These are phyloP conservation scores for Aspergillus tubingensis DNA, from an alignment of 2,329 filamentous ascomycete species.

Conservation along the genomic window DNA sequence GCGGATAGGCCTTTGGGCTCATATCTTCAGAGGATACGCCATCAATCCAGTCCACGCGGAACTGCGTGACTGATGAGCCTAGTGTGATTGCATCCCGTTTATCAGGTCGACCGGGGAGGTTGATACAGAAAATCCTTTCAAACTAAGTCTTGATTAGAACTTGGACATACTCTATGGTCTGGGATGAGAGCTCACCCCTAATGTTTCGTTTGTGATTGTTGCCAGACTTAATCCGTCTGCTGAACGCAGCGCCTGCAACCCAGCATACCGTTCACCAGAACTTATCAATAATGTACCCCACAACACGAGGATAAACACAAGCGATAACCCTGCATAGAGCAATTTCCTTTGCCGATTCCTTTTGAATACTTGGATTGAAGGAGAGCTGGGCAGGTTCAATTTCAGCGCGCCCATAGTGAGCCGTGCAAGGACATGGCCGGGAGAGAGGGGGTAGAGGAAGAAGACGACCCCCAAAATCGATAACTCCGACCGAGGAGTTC, in stretches of 20 bases:
- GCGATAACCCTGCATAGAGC: not conserved
- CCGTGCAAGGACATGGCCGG: not conserved
- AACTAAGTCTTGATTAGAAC: not conserved
- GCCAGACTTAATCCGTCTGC: not conserved
- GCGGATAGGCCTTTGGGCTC: constrained; percentile 4
- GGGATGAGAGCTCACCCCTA: not conserved
- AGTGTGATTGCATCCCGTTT: constrained; percentile 8
- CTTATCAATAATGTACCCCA: not conserved
- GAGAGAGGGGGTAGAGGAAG: not conserved
- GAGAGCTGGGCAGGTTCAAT: not conserved
- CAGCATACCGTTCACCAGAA: not conserved
- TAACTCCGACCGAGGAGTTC: not conserved
- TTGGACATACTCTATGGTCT: not conserved
- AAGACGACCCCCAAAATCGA: not conserved
- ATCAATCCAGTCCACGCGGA: constrained; percentile 7
- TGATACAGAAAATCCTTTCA: constrained; percentile 4
- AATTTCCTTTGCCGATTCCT: not conserved
- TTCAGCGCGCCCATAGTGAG: not conserved
- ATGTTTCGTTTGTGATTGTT: not conserved
- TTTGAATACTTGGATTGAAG: not conserved
- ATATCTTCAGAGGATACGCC: constrained; percentile 1
- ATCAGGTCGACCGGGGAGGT: constrained; percentile 4
- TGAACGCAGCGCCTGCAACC: not conserved
- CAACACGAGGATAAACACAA: not conserved
- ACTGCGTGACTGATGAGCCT: constrained; percentile 6